These are phyloP conservation scores for Penicillium sclerotigenum DNA, from an alignment of 2,329 filamentous ascomycete species.

Conservation along the genomic window DNA sequence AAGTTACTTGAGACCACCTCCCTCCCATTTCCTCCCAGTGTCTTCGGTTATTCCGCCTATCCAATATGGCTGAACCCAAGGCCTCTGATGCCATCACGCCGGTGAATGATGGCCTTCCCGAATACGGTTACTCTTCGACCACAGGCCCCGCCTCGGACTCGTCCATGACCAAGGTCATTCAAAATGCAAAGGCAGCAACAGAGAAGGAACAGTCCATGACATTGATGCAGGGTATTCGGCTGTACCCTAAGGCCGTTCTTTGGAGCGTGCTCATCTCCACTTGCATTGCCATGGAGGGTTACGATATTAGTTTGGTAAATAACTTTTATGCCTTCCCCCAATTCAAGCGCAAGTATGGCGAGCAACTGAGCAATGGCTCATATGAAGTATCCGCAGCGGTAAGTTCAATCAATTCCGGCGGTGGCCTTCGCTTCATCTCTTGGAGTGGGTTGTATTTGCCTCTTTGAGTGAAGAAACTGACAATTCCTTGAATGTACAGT, in stretches of 20 bases:
- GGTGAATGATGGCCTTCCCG: conserved; percentile 16
- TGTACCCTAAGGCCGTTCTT: conserved; percentile 81
- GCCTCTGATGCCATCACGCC: conserved; percentile 29
- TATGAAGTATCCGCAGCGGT: conserved; percentile 43
- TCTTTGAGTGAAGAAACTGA: conserved; percentile 12
- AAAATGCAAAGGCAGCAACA: conserved; percentile 43
- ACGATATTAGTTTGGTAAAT: conserved; percentile 76
- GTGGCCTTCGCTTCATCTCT: neutral
- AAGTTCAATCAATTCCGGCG: conserved; percentile 14
- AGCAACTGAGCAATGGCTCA: conserved; percentile 28
- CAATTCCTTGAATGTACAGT: conserved; percentile 26
- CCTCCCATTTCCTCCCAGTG: neutral
- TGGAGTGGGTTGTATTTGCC: neutral
- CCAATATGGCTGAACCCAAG: conserved; percentile 30
- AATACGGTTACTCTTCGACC: conserved; percentile 12
- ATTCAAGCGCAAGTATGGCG: conserved; percentile 44
- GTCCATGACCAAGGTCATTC: conserved; percentile 35
- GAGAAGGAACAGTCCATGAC: conserved; percentile 62
- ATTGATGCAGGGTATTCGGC: conserved; percentile 69
- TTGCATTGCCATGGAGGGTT: conserved; percentile 88
- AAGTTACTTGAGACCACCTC: neutral
- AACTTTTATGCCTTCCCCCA: conserved; percentile 63
- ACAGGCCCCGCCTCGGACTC: conserved; percentile 21
- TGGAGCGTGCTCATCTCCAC: conserved; percentile 88
- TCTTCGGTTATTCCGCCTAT: neutral